Base-by-base conservation (phyloP, 2,329 filamentous ascomycete genomes). In the Hypoxylon sp. region DNA sequence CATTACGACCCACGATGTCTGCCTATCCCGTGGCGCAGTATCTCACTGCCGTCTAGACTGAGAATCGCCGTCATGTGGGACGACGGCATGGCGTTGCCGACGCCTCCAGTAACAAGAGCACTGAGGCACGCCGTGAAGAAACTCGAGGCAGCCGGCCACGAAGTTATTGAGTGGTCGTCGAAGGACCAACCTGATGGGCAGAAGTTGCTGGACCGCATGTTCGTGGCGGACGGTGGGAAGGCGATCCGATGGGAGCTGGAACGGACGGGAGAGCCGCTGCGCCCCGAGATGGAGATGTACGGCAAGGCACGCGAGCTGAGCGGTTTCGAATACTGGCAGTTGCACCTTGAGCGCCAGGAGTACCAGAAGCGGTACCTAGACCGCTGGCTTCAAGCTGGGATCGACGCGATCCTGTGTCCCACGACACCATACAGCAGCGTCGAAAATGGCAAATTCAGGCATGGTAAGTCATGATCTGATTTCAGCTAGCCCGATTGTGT, bases 351-450 rank as follows among this genome's bases (percentile, higher is more conserved):
- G 64, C 78, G 84, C 6, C 78, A 80, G 0, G 81, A 75, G 0
- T 85, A 80, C 68, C 83, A 85, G 76, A 83, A 83, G 68, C 74
- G 76, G 8, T 84, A 85, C 55, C 75, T 85, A 0, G 81, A 85
- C 44, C 78, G 81, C 2, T 86, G 84, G 84, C 80, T 80, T 35
- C 75, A 74, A 51, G 80, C 81, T 0, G 82, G 81, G 1, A 84
- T 91, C 6, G 91, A 92, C 74, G 88, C 88, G 1, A 83, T 92
- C 7, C 76, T 92, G 0, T 88, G 86, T 55, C 89, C 90, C 0
- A 84, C 82, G 0, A 83, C 82, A 32, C 82, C 84, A 0, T 85
- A 82, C 54, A 80, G 79, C 44, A 79, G 78, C 0, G 80, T 81
- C 31, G 81, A 82, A 73, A 79, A 82, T 50, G 82, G 82, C 3